These are phyloP conservation scores for Nicotiana obtusifolia DNA, from an alignment of 257 asterid genomes.

Conservation along the genomic window DNA sequence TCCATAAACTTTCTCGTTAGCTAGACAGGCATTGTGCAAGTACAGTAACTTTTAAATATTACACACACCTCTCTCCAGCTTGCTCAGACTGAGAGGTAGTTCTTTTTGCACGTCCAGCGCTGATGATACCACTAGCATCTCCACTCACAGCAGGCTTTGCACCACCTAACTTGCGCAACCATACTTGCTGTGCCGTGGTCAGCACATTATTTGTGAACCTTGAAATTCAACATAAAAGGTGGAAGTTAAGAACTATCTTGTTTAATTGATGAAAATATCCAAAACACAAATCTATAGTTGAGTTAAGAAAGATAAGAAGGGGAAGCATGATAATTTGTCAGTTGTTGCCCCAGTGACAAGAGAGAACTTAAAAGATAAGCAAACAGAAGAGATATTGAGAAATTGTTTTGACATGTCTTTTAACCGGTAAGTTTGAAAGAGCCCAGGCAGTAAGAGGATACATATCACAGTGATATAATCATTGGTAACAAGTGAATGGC, in stretches of 20 bases:
- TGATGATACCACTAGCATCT: constrained; percentile 89
- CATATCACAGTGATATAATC: not conserved
- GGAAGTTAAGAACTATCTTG: not conserved
- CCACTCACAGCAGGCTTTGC: constrained; percentile 81
- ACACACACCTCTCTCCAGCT: constrained; percentile 77
- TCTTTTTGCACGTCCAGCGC: constrained; percentile 96
- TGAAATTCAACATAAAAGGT: constrained; percentile 8
- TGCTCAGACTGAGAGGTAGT: constrained; percentile 47
- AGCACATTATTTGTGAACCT: constrained; percentile 96
- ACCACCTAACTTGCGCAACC: constrained; percentile 95
- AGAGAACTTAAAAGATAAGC: not conserved
- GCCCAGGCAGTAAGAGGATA: not conserved
- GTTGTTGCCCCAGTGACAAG: not conserved
- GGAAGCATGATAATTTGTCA: constrained; percentile 1
- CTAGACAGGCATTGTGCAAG: constrained; percentile 12
- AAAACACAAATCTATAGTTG: not conserved
- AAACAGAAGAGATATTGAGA: not conserved
- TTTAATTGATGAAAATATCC: not conserved
- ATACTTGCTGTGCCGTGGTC: constrained; percentile 96
- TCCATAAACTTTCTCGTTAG: constrained; percentile 20
- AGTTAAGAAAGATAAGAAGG: not conserved
- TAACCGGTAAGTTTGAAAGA: not conserved
- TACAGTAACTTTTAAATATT: not conserved
- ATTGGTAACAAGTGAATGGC: not conserved
- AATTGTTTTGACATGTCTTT: not conserved